Conservation (phyloP, 371 early-diverging fungal genomes). For the Mucor lusitanicus region DNA sequence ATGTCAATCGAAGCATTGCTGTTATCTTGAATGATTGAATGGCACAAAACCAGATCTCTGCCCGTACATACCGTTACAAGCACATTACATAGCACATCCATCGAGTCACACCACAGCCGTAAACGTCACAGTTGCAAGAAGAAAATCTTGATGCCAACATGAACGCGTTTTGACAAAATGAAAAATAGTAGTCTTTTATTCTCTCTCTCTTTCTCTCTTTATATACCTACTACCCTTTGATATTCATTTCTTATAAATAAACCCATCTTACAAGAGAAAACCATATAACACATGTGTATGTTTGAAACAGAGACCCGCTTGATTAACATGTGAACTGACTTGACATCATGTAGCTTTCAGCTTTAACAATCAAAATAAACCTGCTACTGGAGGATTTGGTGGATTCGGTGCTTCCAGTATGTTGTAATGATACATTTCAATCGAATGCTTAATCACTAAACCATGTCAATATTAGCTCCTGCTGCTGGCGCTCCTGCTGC, state of each 20-base stretch:
- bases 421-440: not conserved
- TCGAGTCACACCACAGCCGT: not conserved
- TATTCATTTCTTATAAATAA: not conserved
- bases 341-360: slow-evolving; percentile 28
- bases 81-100: not conserved
- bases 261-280: not conserved
- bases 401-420: slow-evolving; percentile 15
- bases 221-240: not conserved
- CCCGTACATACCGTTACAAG: not conserved
- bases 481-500: slow-evolving; percentile 27
- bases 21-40: not conserved
- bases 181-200: not conserved
- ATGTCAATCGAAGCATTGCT: slow-evolving; percentile 25
- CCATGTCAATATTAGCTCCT: not conserved
- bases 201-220: not conserved
- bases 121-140: slow-evolving; percentile 10
- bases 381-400: slow-evolving; percentile 29
- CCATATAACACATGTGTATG: slow-evolving; percentile 7
- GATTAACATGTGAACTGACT: not conserved
- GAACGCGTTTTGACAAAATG: slow-evolving; percentile 11
- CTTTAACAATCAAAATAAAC: slow-evolving; percentile 37
- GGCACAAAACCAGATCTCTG: not conserved
- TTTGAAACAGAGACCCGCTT: not conserved
- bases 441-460: not conserved
- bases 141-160: not conserved